Base-by-base conservation (phyloP, 2,329 filamentous ascomycete genomes). In the Raffaelea arxii region DNA sequence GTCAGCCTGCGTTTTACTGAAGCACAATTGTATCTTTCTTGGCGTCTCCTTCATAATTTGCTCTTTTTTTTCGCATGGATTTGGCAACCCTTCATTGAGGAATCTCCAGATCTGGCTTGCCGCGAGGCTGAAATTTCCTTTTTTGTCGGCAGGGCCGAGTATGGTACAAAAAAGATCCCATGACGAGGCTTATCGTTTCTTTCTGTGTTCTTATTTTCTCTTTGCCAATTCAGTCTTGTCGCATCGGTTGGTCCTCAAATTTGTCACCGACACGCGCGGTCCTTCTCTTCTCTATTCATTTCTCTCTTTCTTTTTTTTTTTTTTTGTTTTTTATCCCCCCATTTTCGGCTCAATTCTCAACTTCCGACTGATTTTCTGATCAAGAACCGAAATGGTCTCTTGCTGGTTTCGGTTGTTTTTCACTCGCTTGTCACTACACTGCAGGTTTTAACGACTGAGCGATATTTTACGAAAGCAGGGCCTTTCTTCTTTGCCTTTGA, bases 21-120 rank as follows among this genome's bases (percentile, higher is more conserved):
- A 27, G 19, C n/a, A 37, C 11, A 18, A 19, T 10, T 47, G 48
- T 50, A 47, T 51, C 48, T 53, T 45, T 51, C 47, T 41, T 44
- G 49, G 47, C 49, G 43, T 51, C 48, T 45, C 39, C 25, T 32
- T 48, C 35, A 50, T 52, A 46, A 49, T 50, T 35, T 21, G 27
- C 14, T 47, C 44, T 62, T 59, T 62, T 62, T 66, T 65, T 71
- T 68, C 65, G 63, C 65, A 70, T 66, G 62, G 65, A 69, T 72
- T 72, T 69, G 69, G 69, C 66, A 66, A 65, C 63, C 65, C 65
- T 62, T 50, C 35, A 37, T 61, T 60, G 63, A 69, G 65, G 62
- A 57, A 60, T 65, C 65, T 66, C 66, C 74, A 79, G 75, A 79
- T 76, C 69, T 77, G 69, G 71, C 69, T 74, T 75, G 74, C 75